A percentile compares a stretch with the other conserved stretches of the same genome.
Conservation (phyloP, 2,329 filamentous ascomycete species). For the Thermochaetoides dissita region DNA sequence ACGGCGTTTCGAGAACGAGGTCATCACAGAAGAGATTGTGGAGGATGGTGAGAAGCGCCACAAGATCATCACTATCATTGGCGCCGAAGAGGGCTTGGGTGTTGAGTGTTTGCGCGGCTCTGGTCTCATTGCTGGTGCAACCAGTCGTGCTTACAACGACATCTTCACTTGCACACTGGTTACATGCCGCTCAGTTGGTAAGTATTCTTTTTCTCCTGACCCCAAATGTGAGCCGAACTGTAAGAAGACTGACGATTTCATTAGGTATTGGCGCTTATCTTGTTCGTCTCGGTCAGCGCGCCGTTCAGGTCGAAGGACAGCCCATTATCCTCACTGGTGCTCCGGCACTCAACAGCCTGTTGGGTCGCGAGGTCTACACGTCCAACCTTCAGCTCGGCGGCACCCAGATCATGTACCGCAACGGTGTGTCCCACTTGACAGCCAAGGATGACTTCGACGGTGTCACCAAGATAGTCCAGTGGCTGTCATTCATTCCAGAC, state of each 20-base stretch:
- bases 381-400: constrained; percentile 98
- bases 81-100: constrained; percentile 88
- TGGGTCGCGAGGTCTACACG: constrained; percentile 96
- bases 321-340: constrained; percentile 98
- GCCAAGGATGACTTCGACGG: constrained; percentile 95
- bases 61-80: constrained; percentile 87
- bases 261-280: constrained; percentile 91
- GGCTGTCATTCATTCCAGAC: constrained; percentile 94
- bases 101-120: constrained; percentile 95
- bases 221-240: constrained; percentile 3
- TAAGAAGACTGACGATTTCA: neutral
- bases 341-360: constrained; percentile 91
- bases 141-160: constrained; percentile 91
- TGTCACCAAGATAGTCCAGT: constrained; percentile 94
- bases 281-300: constrained; percentile 93
- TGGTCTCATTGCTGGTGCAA: constrained; percentile 94
- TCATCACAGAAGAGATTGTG: constrained; percentile 74
- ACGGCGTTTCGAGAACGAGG: constrained; percentile 71
- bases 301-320: constrained; percentile 96
- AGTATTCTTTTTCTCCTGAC: constrained; percentile 19
- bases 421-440: constrained; percentile 98
- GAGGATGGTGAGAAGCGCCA: constrained; percentile 83
- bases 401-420: constrained; percentile 99
- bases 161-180: constrained; percentile 98
- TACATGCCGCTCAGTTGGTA: constrained; percentile 92